These are phyloP conservation scores for Cadophora sp. DNA, from an alignment of 2,329 filamentous ascomycete species.

Conservation along the genomic window DNA sequence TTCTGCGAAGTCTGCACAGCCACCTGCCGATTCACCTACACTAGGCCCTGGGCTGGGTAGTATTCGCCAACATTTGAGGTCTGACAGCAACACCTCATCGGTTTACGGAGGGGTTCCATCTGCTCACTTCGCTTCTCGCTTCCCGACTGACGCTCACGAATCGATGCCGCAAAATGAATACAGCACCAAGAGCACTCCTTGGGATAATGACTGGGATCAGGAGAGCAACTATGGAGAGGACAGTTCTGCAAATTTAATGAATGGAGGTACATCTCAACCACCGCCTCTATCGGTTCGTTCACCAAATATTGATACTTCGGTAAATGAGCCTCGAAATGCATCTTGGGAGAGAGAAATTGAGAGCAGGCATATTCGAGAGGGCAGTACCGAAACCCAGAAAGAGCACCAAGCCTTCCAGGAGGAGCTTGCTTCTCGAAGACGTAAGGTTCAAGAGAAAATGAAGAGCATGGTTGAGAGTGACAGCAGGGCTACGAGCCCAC, in stretches of 20 bases:
- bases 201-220: slow-evolving; percentile 49
- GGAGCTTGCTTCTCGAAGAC: slow-evolving; percentile 73
- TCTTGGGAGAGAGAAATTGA: slow-evolving; percentile 43
- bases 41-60: slow-evolving; percentile 74
- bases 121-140: slow-evolving; percentile 50
- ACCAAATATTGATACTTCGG: slow-evolving; percentile 25
- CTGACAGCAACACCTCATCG: slow-evolving; percentile 82
- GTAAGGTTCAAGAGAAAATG: slow-evolving; percentile 75
- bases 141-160: slow-evolving; percentile 47
- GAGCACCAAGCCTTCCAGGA: slow-evolving; percentile 75
- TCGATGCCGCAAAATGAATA: slow-evolving; percentile 42
- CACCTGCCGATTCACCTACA: slow-evolving; percentile 74
- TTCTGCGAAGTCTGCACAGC: slow-evolving; percentile 15
- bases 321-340: slow-evolving; percentile 29
- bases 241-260: slow-evolving; percentile 20
- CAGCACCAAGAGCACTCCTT: slow-evolving; percentile 52
- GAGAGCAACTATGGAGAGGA: slow-evolving; percentile 32
- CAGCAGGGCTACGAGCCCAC: slow-evolving; percentile 48
- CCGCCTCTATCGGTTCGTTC: slow-evolving; percentile 30
- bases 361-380: slow-evolving; percentile 52
- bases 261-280: slow-evolving; percentile 28
- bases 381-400: slow-evolving; percentile 57
- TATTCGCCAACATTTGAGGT: slow-evolving; percentile 84
- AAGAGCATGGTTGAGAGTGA: slow-evolving; percentile 73
- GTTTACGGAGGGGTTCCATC: slow-evolving; percentile 64